Percentiles rank a stretch among this genome's conserved stretches.
Evolutionary conservation across 805 yeast species (phyloP).

Genomic region (Jamesozyma gamospora): DNA sequence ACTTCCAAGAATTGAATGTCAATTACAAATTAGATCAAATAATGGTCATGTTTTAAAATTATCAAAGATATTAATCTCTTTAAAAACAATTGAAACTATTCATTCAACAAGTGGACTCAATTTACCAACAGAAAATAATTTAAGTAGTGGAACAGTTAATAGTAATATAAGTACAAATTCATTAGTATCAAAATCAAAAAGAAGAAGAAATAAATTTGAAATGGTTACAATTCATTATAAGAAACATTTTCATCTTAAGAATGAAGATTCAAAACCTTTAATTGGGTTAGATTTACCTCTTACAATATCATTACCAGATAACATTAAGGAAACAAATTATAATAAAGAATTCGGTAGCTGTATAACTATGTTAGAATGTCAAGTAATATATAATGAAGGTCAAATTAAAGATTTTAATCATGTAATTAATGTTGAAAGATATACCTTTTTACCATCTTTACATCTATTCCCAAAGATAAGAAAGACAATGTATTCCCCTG

Average conservation of each 20-base stretch:
- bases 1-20: conserved; percentile 50
- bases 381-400: conserved; percentile 12
- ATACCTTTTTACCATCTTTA: conserved; percentile 47
- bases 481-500: conserved; percentile 37
- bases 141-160: not conserved
- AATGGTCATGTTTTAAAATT: conserved; percentile 39
- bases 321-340: conserved; percentile 44
- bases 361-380: conserved; percentile 34
- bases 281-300: conserved; percentile 53
- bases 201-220: conserved; percentile 16
- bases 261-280: conserved; percentile 17
- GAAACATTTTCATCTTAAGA: conserved; percentile 19
- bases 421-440: conserved; percentile 43
- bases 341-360: conserved; percentile 40
- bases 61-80: conserved; percentile 38
- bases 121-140: not conserved
- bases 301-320: conserved; percentile 44
- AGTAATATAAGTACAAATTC: not conserved
- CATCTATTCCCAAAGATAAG: conserved; percentile 44
- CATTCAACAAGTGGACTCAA: conserved; percentile 20
- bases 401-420: conserved; percentile 14
- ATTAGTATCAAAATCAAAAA: conserved; percentile 1
- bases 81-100: conserved; percentile 42
- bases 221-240: conserved; percentile 25
- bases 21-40: conserved; percentile 43